Percentiles rank a stretch among this genome's conserved stretches.
Conservation (phyloP, 2,329 filamentous ascomycete genomes). For the Epichloe bromicola region DNA sequence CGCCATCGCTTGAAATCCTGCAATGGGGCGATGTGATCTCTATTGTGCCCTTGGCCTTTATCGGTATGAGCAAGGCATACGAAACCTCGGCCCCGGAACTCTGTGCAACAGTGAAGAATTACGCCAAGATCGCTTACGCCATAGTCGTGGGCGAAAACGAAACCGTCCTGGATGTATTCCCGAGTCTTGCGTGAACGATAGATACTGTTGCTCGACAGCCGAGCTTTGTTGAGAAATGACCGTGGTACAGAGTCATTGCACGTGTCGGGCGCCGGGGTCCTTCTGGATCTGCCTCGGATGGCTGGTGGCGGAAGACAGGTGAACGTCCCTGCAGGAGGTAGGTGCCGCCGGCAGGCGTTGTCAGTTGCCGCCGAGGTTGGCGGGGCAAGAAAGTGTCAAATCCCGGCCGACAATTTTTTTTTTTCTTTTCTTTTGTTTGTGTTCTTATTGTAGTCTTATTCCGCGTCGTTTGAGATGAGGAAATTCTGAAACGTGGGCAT, state of each 20-base stretch:
- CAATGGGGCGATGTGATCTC: background rate
- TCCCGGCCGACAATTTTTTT: background rate
- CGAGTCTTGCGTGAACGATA: background rate
- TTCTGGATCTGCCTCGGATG: too few relatives aligned
- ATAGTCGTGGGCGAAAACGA: slow-evolving; percentile 15
- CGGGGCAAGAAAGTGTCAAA: background rate
- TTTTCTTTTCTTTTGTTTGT: background rate
- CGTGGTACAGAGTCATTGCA: too few relatives aligned
- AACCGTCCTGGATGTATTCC: slow-evolving; percentile 2
- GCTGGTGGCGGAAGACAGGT: too few relatives aligned
- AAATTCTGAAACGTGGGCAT: background rate
- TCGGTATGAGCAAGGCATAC: background rate
- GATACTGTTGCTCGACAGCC: too few relatives aligned
- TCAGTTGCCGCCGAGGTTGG: background rate
- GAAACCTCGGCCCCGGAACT: background rate
- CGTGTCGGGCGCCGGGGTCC: too few relatives aligned
- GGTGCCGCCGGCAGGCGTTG: background rate
- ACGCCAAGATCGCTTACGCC: slow-evolving; percentile 12
- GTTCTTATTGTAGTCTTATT: background rate
- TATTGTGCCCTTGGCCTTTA: background rate
- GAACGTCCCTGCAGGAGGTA: background rate
- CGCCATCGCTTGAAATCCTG: background rate
- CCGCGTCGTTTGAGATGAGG: background rate
- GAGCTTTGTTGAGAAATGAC: too few relatives aligned
- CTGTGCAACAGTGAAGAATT: slow-evolving; percentile 9